Conservation (phyloP, 2,329 filamentous ascomycete genomes). For the Exophiala sideris region DNA sequence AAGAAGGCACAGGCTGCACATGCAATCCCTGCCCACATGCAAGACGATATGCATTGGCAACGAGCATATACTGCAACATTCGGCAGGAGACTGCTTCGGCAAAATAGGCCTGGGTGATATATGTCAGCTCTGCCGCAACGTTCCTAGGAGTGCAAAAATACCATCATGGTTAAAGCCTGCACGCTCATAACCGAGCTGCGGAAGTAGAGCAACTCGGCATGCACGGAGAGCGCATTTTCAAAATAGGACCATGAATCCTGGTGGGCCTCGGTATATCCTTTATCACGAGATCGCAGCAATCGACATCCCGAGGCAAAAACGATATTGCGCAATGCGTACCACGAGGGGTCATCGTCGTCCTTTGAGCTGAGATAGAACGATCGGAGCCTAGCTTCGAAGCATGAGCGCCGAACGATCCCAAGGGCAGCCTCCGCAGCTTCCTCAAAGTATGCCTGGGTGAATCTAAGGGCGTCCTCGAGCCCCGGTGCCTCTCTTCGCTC, state of each 20-base stretch:
- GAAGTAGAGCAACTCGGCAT: constrained; percentile 5
- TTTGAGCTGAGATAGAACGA: not conserved
- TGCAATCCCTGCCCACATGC: constrained; percentile 2
- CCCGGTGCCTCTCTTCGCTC: constrained; percentile 8
- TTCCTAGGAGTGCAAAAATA: not conserved
- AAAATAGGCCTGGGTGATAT: constrained; percentile 1
- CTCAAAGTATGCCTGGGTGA: constrained; percentile 6
- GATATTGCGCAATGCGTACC: constrained; percentile 7
- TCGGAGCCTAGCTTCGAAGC: constrained; percentile 6
- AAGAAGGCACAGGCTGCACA: not conserved
- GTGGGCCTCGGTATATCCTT: not conserved
- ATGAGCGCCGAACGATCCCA: constrained; percentile 1
- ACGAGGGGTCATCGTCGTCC: constrained; percentile 1
- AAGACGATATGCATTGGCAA: constrained; percentile 2
- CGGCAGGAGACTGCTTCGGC: not conserved
- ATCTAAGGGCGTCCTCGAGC: constrained; percentile 15
- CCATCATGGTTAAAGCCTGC: constrained; percentile 11
- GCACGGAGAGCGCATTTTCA: constrained; percentile 11
- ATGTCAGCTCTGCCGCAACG: not conserved
- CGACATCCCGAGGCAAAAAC: constrained; percentile 6
- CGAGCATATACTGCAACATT: constrained; percentile 8
- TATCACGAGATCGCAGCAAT: not conserved
- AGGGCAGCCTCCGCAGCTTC: not conserved
- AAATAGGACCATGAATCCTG: constrained; percentile 5
- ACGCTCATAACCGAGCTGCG: constrained; percentile 2